Evolutionary conservation across 2,329 filamentous ascomycete genomes (phyloP), one percentile per base, ranked within the genome.

Genomic region (Scolecobasidium constrictum): DNA sequence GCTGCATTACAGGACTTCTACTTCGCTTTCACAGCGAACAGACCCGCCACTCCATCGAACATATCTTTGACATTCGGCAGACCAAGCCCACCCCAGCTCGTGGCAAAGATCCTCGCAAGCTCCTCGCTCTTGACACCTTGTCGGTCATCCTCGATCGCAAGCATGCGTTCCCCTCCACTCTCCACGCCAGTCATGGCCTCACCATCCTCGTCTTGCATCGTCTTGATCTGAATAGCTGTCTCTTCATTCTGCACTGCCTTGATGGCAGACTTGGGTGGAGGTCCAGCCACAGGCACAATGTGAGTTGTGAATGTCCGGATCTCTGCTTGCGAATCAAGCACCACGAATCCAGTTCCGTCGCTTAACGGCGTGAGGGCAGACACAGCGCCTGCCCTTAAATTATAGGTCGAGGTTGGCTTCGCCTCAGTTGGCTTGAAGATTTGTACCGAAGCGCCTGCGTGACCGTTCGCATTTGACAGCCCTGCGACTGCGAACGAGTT

Each of bases 311-410:
- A 52, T 4, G 60, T 53, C 20, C 77, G 78, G 31, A 94, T 68
- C 53, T 84, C 81, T 12, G 86, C 85, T 0, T 76, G 70, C n/a
- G 81, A 72, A 56, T 94, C 86, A 4, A 94, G 62, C 7, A 81
- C 65, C 31, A 92, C 66, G 57, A 86, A 94, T 4, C 86, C 86
- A 36, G 76, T 78, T 2, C 77, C 75, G 16, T 70, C 71, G 11
- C 72, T 67, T 16, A 76, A 71, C 3, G 84, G 72, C 2, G 86
- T 65, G 2, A 94, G 61, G 11, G 81, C 77, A 17, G 82, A 75
- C 9, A 86, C 74, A 17, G 76, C 64, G 44, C 72, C 68, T 3
- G 74, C 66, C 9, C n/a, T 7, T 7, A 67, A 49, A 7, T 75
- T 72, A 20, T 64, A 67, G 47, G 76, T 66, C 52, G 78, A 72